Evolutionary conservation across 139 green algal genomes (phyloP).

Genomic region (Chlamydomonas asymmetrica): DNA sequence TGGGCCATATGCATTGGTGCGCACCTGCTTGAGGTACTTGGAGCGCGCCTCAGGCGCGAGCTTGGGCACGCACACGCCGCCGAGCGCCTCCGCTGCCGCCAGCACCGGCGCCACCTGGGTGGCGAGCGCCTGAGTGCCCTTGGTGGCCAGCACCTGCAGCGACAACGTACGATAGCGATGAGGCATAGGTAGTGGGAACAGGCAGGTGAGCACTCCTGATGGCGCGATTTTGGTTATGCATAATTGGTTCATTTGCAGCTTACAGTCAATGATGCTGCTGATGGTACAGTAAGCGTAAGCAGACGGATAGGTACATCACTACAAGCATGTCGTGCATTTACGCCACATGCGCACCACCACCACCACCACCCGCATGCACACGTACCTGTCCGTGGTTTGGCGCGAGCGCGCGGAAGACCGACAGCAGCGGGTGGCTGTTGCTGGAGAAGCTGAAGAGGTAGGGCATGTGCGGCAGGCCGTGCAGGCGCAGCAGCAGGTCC

Average conservation of each 20-base stretch:
- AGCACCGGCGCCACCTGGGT: slow-evolving; percentile 13
- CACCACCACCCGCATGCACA: background rate
- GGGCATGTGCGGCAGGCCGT: slow-evolving; percentile 75
- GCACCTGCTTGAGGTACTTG: slow-evolving; percentile 52
- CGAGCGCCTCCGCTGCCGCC: slow-evolving; percentile 7
- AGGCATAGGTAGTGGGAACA: background rate
- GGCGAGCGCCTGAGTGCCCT: slow-evolving; percentile 38
- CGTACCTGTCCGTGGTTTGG: slow-evolving; percentile 40
- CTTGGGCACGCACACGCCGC: slow-evolving; percentile 24
- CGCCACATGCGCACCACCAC: background rate
- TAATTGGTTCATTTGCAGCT: too few relatives aligned
- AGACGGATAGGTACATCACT: background rate
- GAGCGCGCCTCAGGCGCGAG: slow-evolving; percentile 26
- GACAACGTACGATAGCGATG: background rate
- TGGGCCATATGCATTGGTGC: too few relatives aligned
- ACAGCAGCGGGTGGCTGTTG: slow-evolving; percentile 76
- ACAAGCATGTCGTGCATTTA: too few relatives aligned
- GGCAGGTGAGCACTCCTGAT: background rate
- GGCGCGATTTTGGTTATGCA: too few relatives aligned
- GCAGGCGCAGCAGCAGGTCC: slow-evolving; percentile 75
- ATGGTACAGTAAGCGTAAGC: background rate
- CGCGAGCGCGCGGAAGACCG: slow-evolving; percentile 70
- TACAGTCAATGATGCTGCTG: too few relatives aligned
- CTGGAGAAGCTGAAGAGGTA: slow-evolving; percentile 76
- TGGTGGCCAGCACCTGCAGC: slow-evolving; percentile 24